Conservation (phyloP, 2,329 filamentous ascomycete genomes). For the Rhynchosporium secalis region DNA sequence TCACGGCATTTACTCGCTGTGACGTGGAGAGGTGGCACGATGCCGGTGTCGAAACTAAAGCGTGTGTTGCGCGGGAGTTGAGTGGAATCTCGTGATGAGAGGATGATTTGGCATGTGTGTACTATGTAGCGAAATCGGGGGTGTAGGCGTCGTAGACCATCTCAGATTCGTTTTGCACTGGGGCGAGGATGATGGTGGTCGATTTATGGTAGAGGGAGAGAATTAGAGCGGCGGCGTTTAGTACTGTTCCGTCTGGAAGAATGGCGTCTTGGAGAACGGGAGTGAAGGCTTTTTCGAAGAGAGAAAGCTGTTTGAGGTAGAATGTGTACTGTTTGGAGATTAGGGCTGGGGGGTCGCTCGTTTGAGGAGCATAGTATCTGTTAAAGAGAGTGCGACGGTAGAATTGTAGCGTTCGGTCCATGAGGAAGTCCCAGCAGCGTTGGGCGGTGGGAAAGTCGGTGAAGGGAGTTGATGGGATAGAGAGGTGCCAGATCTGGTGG, state of each 20-base stretch:
- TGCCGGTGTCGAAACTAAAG: slow-evolving; percentile 64
- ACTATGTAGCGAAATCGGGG: slow-evolving; percentile 33
- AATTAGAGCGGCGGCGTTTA: slow-evolving; percentile 31
- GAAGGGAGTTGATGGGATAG: slow-evolving; percentile 32
- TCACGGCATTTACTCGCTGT: slow-evolving; percentile 68
- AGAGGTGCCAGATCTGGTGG: slow-evolving; percentile 32
- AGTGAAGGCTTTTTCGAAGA: slow-evolving; percentile 33
- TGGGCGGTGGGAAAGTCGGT: slow-evolving; percentile 32
- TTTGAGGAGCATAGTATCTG: slow-evolving; percentile 24
- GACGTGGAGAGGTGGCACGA: slow-evolving; percentile 64
- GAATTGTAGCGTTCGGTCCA: slow-evolving; percentile 36
- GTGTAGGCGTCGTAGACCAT: slow-evolving; percentile 35
- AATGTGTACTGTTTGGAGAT: slow-evolving; percentile 25
- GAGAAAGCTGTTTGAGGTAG: slow-evolving; percentile 25
- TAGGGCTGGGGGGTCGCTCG: slow-evolving; percentile 22
- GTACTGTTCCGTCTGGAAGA: slow-evolving; percentile 25
- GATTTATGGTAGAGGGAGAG: slow-evolving; percentile 32
- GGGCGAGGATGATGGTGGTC: slow-evolving; percentile 29
- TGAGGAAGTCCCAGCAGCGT: slow-evolving; percentile 37
- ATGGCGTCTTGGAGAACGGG: slow-evolving; percentile 33
- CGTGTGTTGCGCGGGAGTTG: slow-evolving; percentile 42
- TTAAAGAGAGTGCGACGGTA: slow-evolving; percentile 34
- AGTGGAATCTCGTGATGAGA: slow-evolving; percentile 17
- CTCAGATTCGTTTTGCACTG: slow-evolving; percentile 28
- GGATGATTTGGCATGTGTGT: slow-evolving; percentile 26